Base-by-base conservation (phyloP, 2,329 filamentous ascomycete genomes). In the Falciphora oryzae region DNA sequence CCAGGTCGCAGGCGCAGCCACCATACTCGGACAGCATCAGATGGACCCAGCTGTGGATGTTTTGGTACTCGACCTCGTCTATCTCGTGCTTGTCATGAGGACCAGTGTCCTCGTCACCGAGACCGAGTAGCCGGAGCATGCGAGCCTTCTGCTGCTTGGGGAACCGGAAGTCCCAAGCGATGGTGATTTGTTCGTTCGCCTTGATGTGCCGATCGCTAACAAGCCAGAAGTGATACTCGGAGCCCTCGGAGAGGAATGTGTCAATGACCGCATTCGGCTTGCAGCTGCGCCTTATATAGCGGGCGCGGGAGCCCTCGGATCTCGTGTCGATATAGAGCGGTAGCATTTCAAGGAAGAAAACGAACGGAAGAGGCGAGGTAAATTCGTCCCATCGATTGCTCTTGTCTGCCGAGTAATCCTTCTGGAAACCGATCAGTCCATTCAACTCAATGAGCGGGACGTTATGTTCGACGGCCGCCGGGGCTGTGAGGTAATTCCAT, bases 311-410 rank as follows among this genome's bases (percentile, higher is more conserved):
- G 28, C 94, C 95, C 78, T 96, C 92, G 73, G 86, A 86, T 66
- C 95, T 85, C 13, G 93, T 95, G 75, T 97, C 95, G 71, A 99
- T 95, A 77, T 93, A 97, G 16, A 99, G 85, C 0, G 94, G 94
- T 11, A 98, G 85, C 65, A 89, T 84, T 1, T 93, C 92, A 71
- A 96, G 93, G 76, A 98, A 94, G 73, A 93, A 92, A 29, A 94
- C 90, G 70, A 93, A 93, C 0, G 91, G 91, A 2, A 87, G 77
- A 4, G 86, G 85, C 3, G 84, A 85, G 18, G 81, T 83, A 14
- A 91, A 76, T 63, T 90, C 88, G 44, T 83, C 78, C 88, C 89
- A 93, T 11, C 87, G 80, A 69, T 90, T 92, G 35, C 82, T 81
- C 1, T 83, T 79, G 64, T 90, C 83, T 14, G 83, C 80, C 68